phyloP scores from a whole-genome alignment of 495 filamentous ascomycete genomes.

The Collariella sp. region DNA sequence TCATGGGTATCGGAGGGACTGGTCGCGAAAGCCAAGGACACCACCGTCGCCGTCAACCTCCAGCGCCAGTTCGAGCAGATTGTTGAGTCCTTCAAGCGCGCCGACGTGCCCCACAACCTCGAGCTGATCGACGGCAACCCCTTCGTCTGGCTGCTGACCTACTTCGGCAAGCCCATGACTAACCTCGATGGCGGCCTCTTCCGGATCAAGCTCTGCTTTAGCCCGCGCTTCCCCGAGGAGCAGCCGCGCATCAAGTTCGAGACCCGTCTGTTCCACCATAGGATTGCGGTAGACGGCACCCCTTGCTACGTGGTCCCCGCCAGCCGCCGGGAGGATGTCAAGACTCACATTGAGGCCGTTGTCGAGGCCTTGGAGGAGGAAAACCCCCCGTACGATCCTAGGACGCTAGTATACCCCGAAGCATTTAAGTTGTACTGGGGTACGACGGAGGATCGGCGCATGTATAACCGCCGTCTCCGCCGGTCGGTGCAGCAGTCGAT shows the following conservation, averaged over 20 bases:
- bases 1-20: slow-evolving; percentile 64
- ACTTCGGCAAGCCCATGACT: slow-evolving; percentile 89
- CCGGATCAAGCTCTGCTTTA: slow-evolving; percentile 68
- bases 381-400: slow-evolving; percentile 77
- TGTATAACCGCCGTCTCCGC: slow-evolving; percentile 75
- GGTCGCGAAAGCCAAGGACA: slow-evolving; percentile 53
- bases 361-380: slow-evolving; percentile 80
- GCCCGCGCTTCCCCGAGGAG: slow-evolving; percentile 83
- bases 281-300: slow-evolving; percentile 68
- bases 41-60: slow-evolving; percentile 69
- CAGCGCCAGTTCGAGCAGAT: slow-evolving; percentile 79
- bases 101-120: slow-evolving; percentile 62
- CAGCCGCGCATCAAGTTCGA: slow-evolving; percentile 79
- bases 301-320: slow-evolving; percentile 68
- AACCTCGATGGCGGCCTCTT: slow-evolving; percentile 90
- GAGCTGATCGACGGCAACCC: slow-evolving; percentile 65
- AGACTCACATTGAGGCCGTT: slow-evolving; percentile 77
- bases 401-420: slow-evolving; percentile 79
- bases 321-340: slow-evolving; percentile 63
- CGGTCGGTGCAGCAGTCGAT: slow-evolving; percentile 48
- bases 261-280: slow-evolving; percentile 77
- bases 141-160: slow-evolving; percentile 58
- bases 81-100: slow-evolving; percentile 58
- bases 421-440: slow-evolving; percentile 88
- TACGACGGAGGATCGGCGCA: slow-evolving; percentile 61